A percentile compares a stretch with the other conserved stretches of the same genome.
Conservation (phyloP, 352 stramenopile genomes). For the Phytophthora aleatoria region DNA sequence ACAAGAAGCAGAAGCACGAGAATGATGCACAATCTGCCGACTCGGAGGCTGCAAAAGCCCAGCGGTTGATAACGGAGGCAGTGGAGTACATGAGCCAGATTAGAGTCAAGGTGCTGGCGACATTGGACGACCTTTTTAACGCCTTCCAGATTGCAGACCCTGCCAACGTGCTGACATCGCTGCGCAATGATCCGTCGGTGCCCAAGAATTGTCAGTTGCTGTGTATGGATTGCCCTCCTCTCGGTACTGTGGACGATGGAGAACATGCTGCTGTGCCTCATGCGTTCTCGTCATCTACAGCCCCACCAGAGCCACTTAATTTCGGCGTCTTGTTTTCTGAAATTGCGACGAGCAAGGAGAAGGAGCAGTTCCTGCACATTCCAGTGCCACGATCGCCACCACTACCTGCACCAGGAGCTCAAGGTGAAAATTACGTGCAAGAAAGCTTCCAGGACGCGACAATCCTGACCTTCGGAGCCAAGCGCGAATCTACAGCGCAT, state of each 20-base stretch:
- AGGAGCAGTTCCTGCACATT: slow-evolving; percentile 53
- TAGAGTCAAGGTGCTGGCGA: slow-evolving; percentile 50
- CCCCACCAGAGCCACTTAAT: slow-evolving; percentile 41
- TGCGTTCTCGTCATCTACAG: slow-evolving; percentile 17
- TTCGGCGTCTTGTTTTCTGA: slow-evolving; percentile 70
- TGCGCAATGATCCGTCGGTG: slow-evolving; percentile 35
- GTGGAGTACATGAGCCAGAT: slow-evolving; percentile 40
- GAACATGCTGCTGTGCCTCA: slow-evolving; percentile 12
- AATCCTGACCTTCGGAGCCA: slow-evolving; percentile 57
- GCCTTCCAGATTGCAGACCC: slow-evolving; percentile 47
- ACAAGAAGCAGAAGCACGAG: slow-evolving; percentile 37
- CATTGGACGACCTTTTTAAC: slow-evolving; percentile 41
- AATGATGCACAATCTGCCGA: slow-evolving; percentile 13
- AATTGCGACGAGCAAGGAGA: slow-evolving; percentile 22
- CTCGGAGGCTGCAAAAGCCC: slow-evolving; percentile 9
- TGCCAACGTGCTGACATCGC: slow-evolving; percentile 27
- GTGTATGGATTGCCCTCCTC: slow-evolving; percentile 57
- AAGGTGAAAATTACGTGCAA: slow-evolving; percentile 19
- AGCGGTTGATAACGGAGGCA: slow-evolving; percentile 20
- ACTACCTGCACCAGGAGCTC: slow-evolving; percentile 14
- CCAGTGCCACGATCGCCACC: slow-evolving; percentile 52
- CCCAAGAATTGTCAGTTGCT: slow-evolving; percentile 48
- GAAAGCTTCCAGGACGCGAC: slow-evolving; percentile 72
- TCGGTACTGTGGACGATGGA: slow-evolving; percentile 8
- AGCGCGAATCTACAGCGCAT: slow-evolving; percentile 64